Evolutionary conservation across 805 yeast species (phyloP).

Genomic region (Sugiyamaella floridensis): DNA sequence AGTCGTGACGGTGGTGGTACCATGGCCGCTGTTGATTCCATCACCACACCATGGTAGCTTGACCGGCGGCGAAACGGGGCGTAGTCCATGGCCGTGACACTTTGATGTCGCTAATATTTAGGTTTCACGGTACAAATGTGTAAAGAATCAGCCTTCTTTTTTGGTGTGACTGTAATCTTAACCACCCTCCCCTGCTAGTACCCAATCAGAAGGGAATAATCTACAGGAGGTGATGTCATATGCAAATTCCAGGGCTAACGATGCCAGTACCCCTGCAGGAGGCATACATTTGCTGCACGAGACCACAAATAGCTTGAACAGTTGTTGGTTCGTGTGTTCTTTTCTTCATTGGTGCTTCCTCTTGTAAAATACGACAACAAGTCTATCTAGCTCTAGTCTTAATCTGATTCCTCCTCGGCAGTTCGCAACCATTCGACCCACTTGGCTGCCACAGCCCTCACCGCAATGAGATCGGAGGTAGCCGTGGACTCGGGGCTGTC

Average conservation of each 20-base stretch:
- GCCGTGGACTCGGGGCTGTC: conserved; percentile 38
- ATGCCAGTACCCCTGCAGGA: not conserved
- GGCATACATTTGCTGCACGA: not conserved
- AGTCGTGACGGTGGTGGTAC: not conserved
- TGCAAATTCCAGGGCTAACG: not conserved
- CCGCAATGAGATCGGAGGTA: conserved; percentile 35
- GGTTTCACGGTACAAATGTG: not conserved
- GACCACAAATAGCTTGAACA: not conserved
- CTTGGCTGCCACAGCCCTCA: conserved; percentile 52
- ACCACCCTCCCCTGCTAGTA: not conserved
- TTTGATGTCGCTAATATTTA: too few relatives aligned
- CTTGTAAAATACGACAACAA: not conserved
- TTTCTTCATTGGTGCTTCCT: too few relatives aligned
- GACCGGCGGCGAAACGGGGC: too few relatives aligned
- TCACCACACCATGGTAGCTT: too few relatives aligned
- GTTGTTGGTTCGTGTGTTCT: too few relatives aligned
- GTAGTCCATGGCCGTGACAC: too few relatives aligned
- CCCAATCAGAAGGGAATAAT: not conserved
- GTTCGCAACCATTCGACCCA: conserved; percentile 84
- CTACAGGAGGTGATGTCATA: not conserved
- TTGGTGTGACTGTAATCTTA: not conserved
- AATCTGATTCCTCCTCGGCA: conserved; percentile 63
- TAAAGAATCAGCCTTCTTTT: not conserved
- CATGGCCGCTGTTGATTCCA: too few relatives aligned
- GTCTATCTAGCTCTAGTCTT: conserved; percentile 33